Percentiles rank a stretch among this genome's conserved stretches.
These are phyloP conservation scores for Hyparrhenia diplandra DNA, from an alignment of 176 grass and related monocot species.

Conservation along the genomic window DNA sequence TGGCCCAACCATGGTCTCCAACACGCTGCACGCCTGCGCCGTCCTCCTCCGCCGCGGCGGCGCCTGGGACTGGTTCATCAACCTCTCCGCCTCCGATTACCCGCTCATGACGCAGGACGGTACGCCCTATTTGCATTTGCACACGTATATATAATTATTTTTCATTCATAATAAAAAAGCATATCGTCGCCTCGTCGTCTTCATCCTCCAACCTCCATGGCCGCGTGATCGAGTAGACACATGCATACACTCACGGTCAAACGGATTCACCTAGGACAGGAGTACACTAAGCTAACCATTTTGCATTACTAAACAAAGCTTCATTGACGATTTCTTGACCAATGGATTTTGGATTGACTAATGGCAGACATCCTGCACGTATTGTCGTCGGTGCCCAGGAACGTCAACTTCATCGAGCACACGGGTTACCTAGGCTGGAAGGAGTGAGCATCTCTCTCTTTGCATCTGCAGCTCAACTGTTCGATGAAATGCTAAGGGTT, in stretches of 20 bases:
- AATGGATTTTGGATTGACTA: background rate
- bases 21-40: conserved; percentile 87
- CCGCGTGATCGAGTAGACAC: background rate
- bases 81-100: conserved; percentile 93
- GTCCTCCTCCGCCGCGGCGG: conserved; percentile 66
- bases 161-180: too few relatives aligned
- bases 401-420: conserved; percentile 89
- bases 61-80: conserved; percentile 97
- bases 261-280: background rate
- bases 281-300: background rate
- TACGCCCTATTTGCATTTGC: conserved; percentile 18
- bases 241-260: too few relatives aligned
- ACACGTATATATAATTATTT: background rate
- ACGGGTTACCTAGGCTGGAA: conserved; percentile 86
- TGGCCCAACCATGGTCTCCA: conserved; percentile 89
- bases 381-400: conserved; percentile 61
- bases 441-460: conserved; percentile 43
- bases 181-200: background rate
- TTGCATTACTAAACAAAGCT: background rate
- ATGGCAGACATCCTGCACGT: conserved; percentile 62
- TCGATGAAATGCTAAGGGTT: background rate
- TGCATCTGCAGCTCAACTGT: background rate
- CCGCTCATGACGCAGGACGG: conserved; percentile 88
- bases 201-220: too few relatives aligned
- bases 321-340: background rate